These are phyloP conservation scores for Millerago galiae DNA, from an alignment of 805 yeast genomes.

Conservation along the genomic window DNA sequence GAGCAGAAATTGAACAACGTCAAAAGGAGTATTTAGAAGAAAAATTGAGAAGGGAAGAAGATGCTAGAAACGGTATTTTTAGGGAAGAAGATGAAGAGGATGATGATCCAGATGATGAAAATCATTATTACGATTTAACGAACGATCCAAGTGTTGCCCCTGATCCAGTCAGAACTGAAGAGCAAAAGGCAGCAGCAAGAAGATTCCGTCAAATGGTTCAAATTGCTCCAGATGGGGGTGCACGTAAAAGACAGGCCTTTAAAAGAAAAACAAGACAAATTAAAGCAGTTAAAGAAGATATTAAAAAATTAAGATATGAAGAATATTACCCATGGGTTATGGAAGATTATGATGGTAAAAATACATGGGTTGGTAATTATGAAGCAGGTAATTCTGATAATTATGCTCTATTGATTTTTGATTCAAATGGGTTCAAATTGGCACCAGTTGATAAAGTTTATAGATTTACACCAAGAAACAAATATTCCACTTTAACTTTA, in stretches of 20 bases:
- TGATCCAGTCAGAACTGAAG: constrained; percentile 28
- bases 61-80: constrained; percentile 7
- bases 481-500: constrained; percentile 85
- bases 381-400: constrained; percentile 85
- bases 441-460: constrained; percentile 94
- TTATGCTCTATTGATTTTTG: constrained; percentile 81
- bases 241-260: constrained; percentile 55
- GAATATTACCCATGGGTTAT: constrained; percentile 97
- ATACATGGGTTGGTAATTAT: constrained; percentile 92
- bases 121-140: constrained; percentile 7
- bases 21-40: constrained; percentile 40
- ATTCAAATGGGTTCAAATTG: constrained; percentile 68
- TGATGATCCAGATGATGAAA: constrained; percentile 12
- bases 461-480: constrained; percentile 87
- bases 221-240: constrained; percentile 92
- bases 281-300: constrained; percentile 72
- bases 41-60: constrained; percentile 16
- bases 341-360: constrained; percentile 92
- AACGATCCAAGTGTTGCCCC: constrained; percentile 26
- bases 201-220: constrained; percentile 39
- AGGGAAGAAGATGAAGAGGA: constrained; percentile 27
- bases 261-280: constrained; percentile 84
- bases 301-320: constrained; percentile 82
- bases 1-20: constrained; percentile 67
- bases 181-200: constrained; percentile 31